A percentile compares a stretch with the other conserved stretches of the same genome.
These are phyloP conservation scores for Cystobasidium tubakii DNA, from an alignment of 768 basidiomycete genomes.

Conservation along the genomic window DNA sequence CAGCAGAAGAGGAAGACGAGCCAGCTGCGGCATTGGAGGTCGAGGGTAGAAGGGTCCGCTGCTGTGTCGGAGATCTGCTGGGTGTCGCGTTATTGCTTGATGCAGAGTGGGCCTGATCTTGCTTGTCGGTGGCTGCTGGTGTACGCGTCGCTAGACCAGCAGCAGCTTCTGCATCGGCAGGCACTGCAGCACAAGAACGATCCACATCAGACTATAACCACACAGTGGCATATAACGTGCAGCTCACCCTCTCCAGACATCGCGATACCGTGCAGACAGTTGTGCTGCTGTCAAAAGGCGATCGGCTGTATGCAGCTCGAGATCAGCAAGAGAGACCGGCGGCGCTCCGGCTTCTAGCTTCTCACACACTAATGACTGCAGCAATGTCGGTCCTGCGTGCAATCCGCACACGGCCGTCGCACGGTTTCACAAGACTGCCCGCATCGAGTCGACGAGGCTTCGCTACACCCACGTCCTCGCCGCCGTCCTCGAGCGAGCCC, in stretches of 20 bases:
- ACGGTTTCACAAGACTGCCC: neutral
- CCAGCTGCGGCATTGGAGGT: neutral
- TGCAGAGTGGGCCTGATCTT: neutral
- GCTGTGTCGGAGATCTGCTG: neutral
- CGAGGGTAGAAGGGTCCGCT: neutral
- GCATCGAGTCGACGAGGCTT: constrained; percentile 1
- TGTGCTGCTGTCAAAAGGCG: neutral
- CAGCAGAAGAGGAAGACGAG: neutral
- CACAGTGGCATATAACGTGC: neutral
- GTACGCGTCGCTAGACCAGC: neutral
- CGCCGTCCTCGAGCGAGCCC: constrained; percentile 22
- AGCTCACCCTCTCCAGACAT: neutral
- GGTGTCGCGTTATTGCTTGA: neutral
- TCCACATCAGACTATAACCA: neutral
- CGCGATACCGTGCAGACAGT: neutral
- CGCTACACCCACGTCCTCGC: constrained; percentile 31
- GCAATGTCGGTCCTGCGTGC: neutral
- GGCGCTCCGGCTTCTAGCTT: neutral
- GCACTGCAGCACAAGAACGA: neutral
- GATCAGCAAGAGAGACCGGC: no score
- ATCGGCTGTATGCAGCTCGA: neutral
- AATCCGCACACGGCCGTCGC: neutral
- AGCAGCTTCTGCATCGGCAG: neutral
- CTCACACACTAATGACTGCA: neutral
- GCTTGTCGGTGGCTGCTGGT: neutral